Evolutionary conservation across 108 stramenopile genomes (phyloP), one percentile per base, ranked within the genome.

Genomic region (Poteriospumella lacustris): DNA sequence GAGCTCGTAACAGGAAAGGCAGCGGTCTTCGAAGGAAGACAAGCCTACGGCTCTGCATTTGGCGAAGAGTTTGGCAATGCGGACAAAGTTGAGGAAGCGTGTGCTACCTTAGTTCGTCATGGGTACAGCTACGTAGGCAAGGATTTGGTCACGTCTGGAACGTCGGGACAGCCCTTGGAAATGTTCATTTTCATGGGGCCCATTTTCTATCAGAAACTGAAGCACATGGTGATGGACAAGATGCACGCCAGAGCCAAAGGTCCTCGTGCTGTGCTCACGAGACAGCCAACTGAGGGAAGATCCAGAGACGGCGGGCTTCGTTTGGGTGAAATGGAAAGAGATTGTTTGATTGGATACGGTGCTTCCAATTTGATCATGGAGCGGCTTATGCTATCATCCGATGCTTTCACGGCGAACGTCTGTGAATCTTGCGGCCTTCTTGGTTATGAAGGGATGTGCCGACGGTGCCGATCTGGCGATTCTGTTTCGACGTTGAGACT

Each of bases 171-270:
- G 68, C 96, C 93, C 0, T 69, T 99, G 52, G 88, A 93, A 84
- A 92, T 93, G 31, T 97, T 95, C 83, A 89, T 99, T 38, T 99
- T 99, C 80, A 87, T 93, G 0, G 99, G 99, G 19, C 99, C 99
- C 28, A 89, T 96, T 1, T 99, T 95, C 76, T 99, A 99, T 82
- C 99, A 99, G 83, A 98, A 98, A 81, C 89, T 99, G 29, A 99
- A 99, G 87, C 99, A 99, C 87, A 99, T 99, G 99, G 99, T 99
- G 3, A 87, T 97, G 82, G 97, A 99, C 86, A 99, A 99, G 88
- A 96, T 97, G 85, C 99, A 99, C 77, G 94, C 97, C 42, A 90
- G 99, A 42, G 92, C 99, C 2, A 85, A 95, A 44, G 98, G 98
- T 36, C 98, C 98, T 1, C 87, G 96, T 5, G 95, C 98, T 59